Conservation (phyloP, 768 basidiomycete species). For the Suillus paluster region DNA sequence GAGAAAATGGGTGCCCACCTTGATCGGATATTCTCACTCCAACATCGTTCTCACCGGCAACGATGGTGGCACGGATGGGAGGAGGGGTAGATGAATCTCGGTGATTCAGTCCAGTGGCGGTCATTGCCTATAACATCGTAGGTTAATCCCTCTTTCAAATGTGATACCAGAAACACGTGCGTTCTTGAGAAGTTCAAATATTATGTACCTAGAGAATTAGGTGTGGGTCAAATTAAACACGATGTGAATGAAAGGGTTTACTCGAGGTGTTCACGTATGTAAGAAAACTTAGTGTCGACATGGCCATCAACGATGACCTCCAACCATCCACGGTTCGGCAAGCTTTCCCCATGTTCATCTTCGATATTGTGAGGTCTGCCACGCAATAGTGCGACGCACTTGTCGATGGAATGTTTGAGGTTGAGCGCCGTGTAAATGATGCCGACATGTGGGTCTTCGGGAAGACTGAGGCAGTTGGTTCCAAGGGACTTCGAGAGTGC, state of each 20-base stretch:
- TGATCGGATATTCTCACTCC: conserved; percentile 90
- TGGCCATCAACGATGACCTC: conserved; percentile 77
- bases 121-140: conserved; percentile 60
- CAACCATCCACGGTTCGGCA: conserved; percentile 50
- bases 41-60: conserved; percentile 72
- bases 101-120: conserved; percentile 64
- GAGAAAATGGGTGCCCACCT: conserved; percentile 49
- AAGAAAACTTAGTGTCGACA: conserved; percentile 70
- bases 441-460: conserved; percentile 70
- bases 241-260: conserved; percentile 37
- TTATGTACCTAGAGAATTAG: conserved; percentile 62
- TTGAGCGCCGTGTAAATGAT: conserved; percentile 81
- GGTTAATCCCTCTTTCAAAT: conserved; percentile 4
- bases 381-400: conserved; percentile 62
- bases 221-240: neutral
- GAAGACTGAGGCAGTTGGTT: conserved; percentile 35
- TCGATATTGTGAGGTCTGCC: conserved; percentile 50
- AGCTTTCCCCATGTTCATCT: conserved; percentile 36
- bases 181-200: conserved; percentile 91
- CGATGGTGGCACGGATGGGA: conserved; percentile 76
- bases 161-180: conserved; percentile 45
- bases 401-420: conserved; percentile 71
- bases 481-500: conserved; percentile 69
- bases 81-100: conserved; percentile 48
- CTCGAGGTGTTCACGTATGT: conserved; percentile 89